Evolutionary conservation across 2,329 filamentous ascomycete species (phyloP).

Genomic region (Chaetomium sp.): DNA sequence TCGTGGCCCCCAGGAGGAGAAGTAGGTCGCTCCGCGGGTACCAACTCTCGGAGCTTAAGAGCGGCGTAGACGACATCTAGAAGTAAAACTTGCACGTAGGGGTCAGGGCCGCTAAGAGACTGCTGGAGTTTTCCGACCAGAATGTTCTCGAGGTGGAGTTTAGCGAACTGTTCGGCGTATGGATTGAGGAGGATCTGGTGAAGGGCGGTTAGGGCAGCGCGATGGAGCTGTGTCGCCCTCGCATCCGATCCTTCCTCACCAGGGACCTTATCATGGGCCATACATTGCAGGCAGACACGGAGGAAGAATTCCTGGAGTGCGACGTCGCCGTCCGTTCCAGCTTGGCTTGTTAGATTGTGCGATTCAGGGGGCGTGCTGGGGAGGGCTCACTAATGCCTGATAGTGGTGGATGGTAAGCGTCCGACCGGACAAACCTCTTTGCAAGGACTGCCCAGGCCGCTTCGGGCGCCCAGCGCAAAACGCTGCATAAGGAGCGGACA

Average conservation of each 20-base stretch:
- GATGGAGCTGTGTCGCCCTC: slow-evolving; percentile 68
- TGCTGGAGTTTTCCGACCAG: slow-evolving; percentile 69
- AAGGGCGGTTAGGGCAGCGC: slow-evolving; percentile 68
- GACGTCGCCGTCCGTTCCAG: slow-evolving; percentile 57
- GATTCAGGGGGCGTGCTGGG: neutral
- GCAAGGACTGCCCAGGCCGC: slow-evolving; percentile 71
- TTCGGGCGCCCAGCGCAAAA: slow-evolving; percentile 69
- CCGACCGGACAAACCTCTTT: slow-evolving; percentile 57
- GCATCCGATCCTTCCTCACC: slow-evolving; percentile 44
- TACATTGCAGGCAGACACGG: slow-evolving; percentile 65
- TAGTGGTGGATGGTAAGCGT: slow-evolving; percentile 49
- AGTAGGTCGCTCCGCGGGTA: slow-evolving; percentile 44
- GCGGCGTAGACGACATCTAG: slow-evolving; percentile 77
- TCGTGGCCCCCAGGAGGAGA: slow-evolving; percentile 51
- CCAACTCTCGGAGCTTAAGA: slow-evolving; percentile 63
- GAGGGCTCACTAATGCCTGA: slow-evolving; percentile 54
- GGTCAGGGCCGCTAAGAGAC: slow-evolving; percentile 63
- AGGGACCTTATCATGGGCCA: slow-evolving; percentile 49
- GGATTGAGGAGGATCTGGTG: slow-evolving; percentile 69
- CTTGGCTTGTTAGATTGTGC: slow-evolving; percentile 42
- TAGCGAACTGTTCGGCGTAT: slow-evolving; percentile 59
- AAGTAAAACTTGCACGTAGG: slow-evolving; percentile 73
- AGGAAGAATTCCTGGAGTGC: slow-evolving; percentile 70
- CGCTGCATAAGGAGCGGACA: slow-evolving; percentile 71
- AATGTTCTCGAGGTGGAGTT: slow-evolving; percentile 68